Conservation (phyloP, 495 filamentous ascomycete species). For the Hypoxylon rickii region DNA sequence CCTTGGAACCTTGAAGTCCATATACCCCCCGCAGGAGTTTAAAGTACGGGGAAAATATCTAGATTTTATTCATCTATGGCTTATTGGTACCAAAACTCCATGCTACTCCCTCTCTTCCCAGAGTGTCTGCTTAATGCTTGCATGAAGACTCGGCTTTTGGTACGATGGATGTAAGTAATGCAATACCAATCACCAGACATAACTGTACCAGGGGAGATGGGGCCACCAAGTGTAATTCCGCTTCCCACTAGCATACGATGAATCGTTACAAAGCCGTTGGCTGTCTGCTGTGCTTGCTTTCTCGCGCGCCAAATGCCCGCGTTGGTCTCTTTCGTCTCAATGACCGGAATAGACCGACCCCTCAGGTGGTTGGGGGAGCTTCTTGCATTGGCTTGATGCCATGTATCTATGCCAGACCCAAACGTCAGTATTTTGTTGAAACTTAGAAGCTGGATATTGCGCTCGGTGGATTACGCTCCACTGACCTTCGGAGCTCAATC, state of each 20-base stretch:
- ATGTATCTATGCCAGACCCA: constrained; percentile 70
- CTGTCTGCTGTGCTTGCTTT: neutral
- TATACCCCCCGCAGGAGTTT: too few relatives aligned
- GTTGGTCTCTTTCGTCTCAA: constrained; percentile 8
- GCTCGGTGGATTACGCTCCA: constrained; percentile 8
- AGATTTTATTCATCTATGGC: too few relatives aligned
- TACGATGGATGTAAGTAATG: constrained; percentile 7
- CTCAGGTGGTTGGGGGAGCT: constrained; percentile 90
- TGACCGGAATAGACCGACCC: constrained; percentile 68
- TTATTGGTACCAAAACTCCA: too few relatives aligned
- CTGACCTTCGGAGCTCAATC: constrained; percentile 79
- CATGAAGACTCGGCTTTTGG: neutral
- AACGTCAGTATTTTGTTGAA: constrained; percentile 27
- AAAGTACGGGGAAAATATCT: too few relatives aligned
- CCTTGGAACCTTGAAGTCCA: too few relatives aligned
- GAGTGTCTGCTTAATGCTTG: too few relatives aligned
- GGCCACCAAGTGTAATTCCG: too few relatives aligned
- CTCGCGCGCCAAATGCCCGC: neutral
- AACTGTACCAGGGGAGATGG: neutral
- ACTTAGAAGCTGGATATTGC: neutral
- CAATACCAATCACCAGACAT: neutral
- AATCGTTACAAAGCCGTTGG: neutral
- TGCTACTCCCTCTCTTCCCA: too few relatives aligned
- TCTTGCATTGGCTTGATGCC: constrained; percentile 92
- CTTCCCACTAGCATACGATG: neutral